These are phyloP conservation scores for Metschnikowia arizonensis DNA, from an alignment of 805 yeast genomes.

Conservation along the genomic window DNA sequence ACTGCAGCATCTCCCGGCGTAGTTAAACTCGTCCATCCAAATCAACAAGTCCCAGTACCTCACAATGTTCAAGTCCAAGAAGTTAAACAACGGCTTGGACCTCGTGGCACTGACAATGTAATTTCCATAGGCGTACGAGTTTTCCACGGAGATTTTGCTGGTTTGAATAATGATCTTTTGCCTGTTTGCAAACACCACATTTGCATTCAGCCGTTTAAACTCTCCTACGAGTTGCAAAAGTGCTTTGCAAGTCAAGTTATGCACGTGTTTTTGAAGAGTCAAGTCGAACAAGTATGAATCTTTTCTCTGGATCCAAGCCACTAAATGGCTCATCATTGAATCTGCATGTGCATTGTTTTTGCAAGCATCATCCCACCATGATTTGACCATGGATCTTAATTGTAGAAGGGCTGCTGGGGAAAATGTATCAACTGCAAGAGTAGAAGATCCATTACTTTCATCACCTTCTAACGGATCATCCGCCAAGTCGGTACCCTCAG, in stretches of 20 bases:
- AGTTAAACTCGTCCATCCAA: constrained; percentile 93
- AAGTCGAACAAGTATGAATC: constrained; percentile 73
- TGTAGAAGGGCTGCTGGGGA: constrained; percentile 69
- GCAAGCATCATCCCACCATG: constrained; percentile 92
- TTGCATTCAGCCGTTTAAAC: constrained; percentile 73
- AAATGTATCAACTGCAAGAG: constrained; percentile 79
- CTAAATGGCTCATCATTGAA: constrained; percentile 72
- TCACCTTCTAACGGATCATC: constrained; percentile 39
- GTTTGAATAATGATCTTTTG: constrained; percentile 72
- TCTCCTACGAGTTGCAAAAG: constrained; percentile 76
- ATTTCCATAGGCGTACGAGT: constrained; percentile 87
- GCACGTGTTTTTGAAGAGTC: constrained; percentile 78
- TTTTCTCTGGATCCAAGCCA: constrained; percentile 80
- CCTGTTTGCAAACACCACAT: constrained; percentile 74
- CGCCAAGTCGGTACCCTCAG: constrained; percentile 78
- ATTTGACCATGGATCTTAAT: constrained; percentile 69
- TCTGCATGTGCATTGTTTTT: constrained; percentile 69
- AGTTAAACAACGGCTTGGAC: constrained; percentile 76
- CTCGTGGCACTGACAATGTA: constrained; percentile 74
- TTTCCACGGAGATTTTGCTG: constrained; percentile 70
- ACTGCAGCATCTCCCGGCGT: constrained; percentile 63
- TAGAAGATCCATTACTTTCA: constrained; percentile 38
- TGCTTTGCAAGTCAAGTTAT: constrained; percentile 79
- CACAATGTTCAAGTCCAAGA: constrained; percentile 66
- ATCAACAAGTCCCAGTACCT: constrained; percentile 89